Evolutionary conservation across 2,329 filamentous ascomycete species (phyloP).

Genomic region (Clonostachys solani): DNA sequence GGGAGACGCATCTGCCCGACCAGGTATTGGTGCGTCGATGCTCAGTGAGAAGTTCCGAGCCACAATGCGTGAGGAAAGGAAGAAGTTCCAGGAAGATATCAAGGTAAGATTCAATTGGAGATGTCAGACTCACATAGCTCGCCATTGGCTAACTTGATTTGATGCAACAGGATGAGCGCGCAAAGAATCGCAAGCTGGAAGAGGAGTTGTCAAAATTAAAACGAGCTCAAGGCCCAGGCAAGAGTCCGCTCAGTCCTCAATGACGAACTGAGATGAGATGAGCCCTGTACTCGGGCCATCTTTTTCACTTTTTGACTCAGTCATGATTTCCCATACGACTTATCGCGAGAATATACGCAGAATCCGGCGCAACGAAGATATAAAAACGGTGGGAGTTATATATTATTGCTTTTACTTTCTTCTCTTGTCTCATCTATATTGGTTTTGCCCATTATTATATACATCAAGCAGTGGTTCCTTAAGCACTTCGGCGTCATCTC

Average conservation of each 20-base stretch:
- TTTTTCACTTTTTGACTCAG: too few relatives aligned
- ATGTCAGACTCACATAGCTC: not conserved
- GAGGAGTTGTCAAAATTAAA: slow-evolving; percentile 43
- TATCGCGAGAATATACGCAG: too few relatives aligned
- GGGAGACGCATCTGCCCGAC: slow-evolving; percentile 22
- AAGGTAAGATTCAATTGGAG: slow-evolving; percentile 25
- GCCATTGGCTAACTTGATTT: slow-evolving; percentile 15
- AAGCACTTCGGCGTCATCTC: too few relatives aligned
- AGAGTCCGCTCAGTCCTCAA: slow-evolving; percentile 35
- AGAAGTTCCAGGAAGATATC: slow-evolving; percentile 51
- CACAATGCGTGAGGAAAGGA: slow-evolving; percentile 53
- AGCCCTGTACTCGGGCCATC: too few relatives aligned
- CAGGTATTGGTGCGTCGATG: slow-evolving; percentile 41
- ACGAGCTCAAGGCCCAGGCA: slow-evolving; percentile 34
- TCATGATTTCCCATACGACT: too few relatives aligned
- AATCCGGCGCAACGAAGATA: too few relatives aligned
- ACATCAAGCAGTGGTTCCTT: too few relatives aligned
- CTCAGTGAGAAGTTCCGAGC: slow-evolving; percentile 52
- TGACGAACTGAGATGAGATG: not conserved
- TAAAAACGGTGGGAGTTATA: too few relatives aligned
- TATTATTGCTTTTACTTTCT: too few relatives aligned
- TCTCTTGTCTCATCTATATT: too few relatives aligned
- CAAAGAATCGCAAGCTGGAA: slow-evolving; percentile 40
- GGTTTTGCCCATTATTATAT: too few relatives aligned
- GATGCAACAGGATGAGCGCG: slow-evolving; percentile 41